phyloP scores from a whole-genome alignment of 164 flowering plant genomes.

The Piper betle region DNA sequence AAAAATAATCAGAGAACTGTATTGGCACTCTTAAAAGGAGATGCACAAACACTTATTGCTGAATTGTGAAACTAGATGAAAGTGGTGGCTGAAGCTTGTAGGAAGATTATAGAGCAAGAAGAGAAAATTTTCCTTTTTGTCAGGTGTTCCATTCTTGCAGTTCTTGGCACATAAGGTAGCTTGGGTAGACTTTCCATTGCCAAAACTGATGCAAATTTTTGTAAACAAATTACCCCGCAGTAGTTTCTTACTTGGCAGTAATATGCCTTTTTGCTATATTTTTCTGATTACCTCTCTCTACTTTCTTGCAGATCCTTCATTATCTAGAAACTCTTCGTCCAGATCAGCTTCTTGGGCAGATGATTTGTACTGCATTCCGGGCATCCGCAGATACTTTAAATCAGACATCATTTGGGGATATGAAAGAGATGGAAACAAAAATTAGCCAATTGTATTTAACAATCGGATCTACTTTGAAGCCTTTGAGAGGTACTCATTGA shows the following conservation, averaged over 20 bases:
- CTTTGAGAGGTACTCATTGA: constrained; percentile 45
- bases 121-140: not conserved
- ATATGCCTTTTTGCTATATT: not conserved
- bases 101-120: too few relatives aligned
- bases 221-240: too few relatives aligned
- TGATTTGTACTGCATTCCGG: constrained; percentile 88
- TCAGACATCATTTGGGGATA: constrained; percentile 56
- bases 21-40: too few relatives aligned
- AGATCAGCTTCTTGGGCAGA: constrained; percentile 81
- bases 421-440: constrained; percentile 61
- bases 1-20: too few relatives aligned
- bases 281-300: not conserved
- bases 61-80: too few relatives aligned
- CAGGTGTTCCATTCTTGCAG: not conserved
- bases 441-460: constrained; percentile 69
- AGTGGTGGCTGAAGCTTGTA: too few relatives aligned
- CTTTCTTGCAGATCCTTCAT: constrained; percentile 56
- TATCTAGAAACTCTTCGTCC: constrained; percentile 87
- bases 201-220: too few relatives aligned
- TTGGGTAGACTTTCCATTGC: too few relatives aligned
- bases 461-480: constrained; percentile 49
- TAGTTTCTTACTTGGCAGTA: too few relatives aligned
- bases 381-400: constrained; percentile 72
- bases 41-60: too few relatives aligned
- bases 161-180: not conserved